Evolutionary conservation across 768 basidiomycete species (phyloP).

Genomic region (Boletus pseudo-olivaceus): DNA sequence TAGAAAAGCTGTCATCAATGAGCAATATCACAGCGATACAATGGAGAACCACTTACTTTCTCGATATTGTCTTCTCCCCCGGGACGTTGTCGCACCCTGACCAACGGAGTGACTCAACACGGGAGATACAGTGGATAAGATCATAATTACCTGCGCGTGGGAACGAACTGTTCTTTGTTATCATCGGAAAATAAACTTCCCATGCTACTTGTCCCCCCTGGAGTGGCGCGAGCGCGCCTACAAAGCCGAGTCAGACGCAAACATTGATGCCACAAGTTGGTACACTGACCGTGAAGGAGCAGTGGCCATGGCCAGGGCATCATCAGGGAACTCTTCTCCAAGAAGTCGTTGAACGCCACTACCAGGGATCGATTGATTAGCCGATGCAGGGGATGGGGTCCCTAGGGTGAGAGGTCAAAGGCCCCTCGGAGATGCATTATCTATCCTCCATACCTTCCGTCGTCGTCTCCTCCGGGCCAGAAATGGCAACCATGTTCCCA

Average conservation of each 20-base stretch:
- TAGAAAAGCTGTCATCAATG: constrained; percentile 28
- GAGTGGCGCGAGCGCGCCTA: constrained; percentile 34
- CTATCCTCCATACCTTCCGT: constrained; percentile 10
- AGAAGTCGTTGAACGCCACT: constrained; percentile 7
- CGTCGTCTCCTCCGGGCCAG: constrained; percentile 27
- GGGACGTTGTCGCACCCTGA: constrained; percentile 63
- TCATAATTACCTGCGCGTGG: constrained; percentile 57
- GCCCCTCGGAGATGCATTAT: background rate
- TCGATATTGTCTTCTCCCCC: constrained; percentile 63
- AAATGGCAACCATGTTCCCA: constrained; percentile 42
- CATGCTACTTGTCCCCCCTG: constrained; percentile 30
- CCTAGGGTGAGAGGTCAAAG: background rate
- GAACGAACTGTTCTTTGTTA: constrained; percentile 50
- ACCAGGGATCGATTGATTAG: background rate
- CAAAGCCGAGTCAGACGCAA: constrained; percentile 9
- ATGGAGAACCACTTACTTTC: constrained; percentile 27
- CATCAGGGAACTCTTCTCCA: constrained; percentile 45
- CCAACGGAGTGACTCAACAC: background rate
- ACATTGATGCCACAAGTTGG: no score
- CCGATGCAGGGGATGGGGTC: constrained; percentile 6
- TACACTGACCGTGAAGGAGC: constrained; percentile 40
- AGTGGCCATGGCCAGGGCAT: constrained; percentile 43
- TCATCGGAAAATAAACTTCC: constrained; percentile 45
- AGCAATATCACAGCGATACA: constrained; percentile 3
- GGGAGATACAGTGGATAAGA: background rate